phyloP scores from a whole-genome alignment of 2,329 filamentous ascomycete species.

The Metarhizium guizhouense region DNA sequence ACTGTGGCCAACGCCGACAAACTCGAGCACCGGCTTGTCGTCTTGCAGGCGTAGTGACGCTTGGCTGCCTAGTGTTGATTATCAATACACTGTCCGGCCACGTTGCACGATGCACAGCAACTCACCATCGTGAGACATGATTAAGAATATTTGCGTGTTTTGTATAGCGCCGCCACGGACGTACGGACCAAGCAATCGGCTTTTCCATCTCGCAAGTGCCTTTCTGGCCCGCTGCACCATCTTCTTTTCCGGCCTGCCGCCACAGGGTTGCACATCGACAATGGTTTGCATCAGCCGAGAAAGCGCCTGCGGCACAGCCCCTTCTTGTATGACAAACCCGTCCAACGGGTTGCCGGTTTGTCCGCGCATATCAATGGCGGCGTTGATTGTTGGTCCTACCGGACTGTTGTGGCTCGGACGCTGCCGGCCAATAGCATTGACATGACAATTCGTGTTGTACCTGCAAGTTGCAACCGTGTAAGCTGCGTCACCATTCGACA shows the following conservation, averaged over 20 bases:
- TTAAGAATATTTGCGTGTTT: conserved; percentile 53
- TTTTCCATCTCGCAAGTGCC: conserved; percentile 23
- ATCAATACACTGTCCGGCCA: background rate
- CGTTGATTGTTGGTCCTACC: conserved; percentile 53
- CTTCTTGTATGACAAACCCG: conserved; percentile 57
- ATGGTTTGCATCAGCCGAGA: conserved; percentile 46
- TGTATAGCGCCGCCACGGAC: conserved; percentile 45
- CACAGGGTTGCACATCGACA: conserved; percentile 32
- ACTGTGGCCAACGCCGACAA: conserved; percentile 48
- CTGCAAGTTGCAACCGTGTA: conserved; percentile 17
- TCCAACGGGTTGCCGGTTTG: conserved; percentile 43
- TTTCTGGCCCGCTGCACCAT: conserved; percentile 6
- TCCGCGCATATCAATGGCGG: conserved; percentile 50
- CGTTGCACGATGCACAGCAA: background rate
- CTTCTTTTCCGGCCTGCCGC: conserved; percentile 25
- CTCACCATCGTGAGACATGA: conserved; percentile 57
- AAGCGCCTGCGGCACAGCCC: conserved; percentile 49
- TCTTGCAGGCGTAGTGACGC: conserved; percentile 49
- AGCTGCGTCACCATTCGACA: background rate
- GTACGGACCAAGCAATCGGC: conserved; percentile 51
- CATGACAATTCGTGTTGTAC: conserved; percentile 49
- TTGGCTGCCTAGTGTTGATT: conserved; percentile 37
- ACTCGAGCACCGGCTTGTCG: conserved; percentile 51
- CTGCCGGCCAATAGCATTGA: conserved; percentile 44
- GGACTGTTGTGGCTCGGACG: conserved; percentile 41